Base-by-base conservation (phyloP, 805 yeast genomes). In the Barnettozyma siamensis region DNA sequence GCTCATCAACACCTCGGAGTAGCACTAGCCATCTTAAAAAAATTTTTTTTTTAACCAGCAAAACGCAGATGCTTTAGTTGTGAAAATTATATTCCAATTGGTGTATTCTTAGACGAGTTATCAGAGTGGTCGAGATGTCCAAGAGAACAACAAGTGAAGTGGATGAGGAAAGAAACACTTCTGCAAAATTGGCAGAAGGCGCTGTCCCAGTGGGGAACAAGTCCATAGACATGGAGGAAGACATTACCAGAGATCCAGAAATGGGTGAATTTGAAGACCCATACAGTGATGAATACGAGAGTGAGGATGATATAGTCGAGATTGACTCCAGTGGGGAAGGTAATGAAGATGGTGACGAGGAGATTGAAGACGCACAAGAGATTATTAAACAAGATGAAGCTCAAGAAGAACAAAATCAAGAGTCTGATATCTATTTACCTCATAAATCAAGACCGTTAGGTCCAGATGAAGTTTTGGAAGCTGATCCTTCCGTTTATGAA, bases 401-500 rank as follows among this genome's bases (percentile, higher is more conserved):
- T 39, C 65, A 64, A 38, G 67, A 63, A 37, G 65, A 63, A 27
- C 56, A 57, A 37, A 64, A 62, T 26, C 57, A 57, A 42, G 65
- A 70, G 16, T 65, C 78, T 36, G 53, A 66, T 47, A 66, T 91
- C 33, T 93, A 86, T 64, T 70, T 93, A 49, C 98, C 99, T 17
- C 95, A 88, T 59, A 75, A 80, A 64, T 82, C 93, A 21, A 80
- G 77, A 54, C 96, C 96, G 6, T 72, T 93, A 51, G 97, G 96
- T 1, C 94, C 95, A 2, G 95, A 88, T 66, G 98, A 93, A 67
- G 94, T 84, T 11, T 72, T 93, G 58, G 97, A 91, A 66, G 96
- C 98, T 2, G 99, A 93, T 65, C 96, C 96, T 34, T 70, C 88
- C 7, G 96, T 91, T 3, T 93, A 93, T 61, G 95, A 91, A 57